Evolutionary conservation across 2,329 filamentous ascomycete genomes (phyloP).

Genomic region (Nannizziopsis barbatae): DNA sequence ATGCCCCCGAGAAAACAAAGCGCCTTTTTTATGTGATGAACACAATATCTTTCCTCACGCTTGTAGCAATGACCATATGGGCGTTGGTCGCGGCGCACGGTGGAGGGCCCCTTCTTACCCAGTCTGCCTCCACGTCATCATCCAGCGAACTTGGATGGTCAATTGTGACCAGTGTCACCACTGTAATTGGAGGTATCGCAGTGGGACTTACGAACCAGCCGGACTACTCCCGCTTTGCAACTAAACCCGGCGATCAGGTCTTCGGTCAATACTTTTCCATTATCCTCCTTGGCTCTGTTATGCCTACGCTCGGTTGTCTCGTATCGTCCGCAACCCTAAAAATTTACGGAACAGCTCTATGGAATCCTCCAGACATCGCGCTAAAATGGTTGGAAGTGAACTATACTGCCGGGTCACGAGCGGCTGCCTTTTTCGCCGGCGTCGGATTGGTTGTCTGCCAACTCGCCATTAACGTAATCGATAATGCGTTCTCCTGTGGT

Average conservation of each 20-base stretch:
- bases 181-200: conserved; percentile 36
- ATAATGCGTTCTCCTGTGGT: conserved; percentile 42
- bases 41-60: conserved; percentile 5
- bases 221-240: conserved; percentile 33
- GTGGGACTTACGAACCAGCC: conserved; percentile 36
- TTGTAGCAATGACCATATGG: conserved; percentile 8
- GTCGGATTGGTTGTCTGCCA: conserved; percentile 38
- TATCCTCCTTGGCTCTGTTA: conserved; percentile 31
- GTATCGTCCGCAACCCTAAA: conserved; percentile 23
- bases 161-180: conserved; percentile 32
- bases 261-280: conserved; percentile 33
- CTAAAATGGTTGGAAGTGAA: conserved; percentile 29
- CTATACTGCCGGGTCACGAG: conserved; percentile 28
- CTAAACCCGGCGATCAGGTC: conserved; percentile 32
- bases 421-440: conserved; percentile 39
- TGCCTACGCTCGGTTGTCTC: conserved; percentile 34
- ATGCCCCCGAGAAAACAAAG: conserved; percentile 25
- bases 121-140: conserved; percentile 10
- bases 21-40: conserved; percentile 10
- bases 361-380: conserved; percentile 36
- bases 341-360: conserved; percentile 30
- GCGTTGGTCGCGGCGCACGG: conserved; percentile 1
- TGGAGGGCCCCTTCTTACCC: conserved; percentile 8
- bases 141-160: conserved; percentile 25
- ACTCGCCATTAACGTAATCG: conserved; percentile 31